These are phyloP conservation scores for Hypomontagnella monticulosa DNA, from an alignment of 495 filamentous ascomycete genomes.

Conservation along the genomic window DNA sequence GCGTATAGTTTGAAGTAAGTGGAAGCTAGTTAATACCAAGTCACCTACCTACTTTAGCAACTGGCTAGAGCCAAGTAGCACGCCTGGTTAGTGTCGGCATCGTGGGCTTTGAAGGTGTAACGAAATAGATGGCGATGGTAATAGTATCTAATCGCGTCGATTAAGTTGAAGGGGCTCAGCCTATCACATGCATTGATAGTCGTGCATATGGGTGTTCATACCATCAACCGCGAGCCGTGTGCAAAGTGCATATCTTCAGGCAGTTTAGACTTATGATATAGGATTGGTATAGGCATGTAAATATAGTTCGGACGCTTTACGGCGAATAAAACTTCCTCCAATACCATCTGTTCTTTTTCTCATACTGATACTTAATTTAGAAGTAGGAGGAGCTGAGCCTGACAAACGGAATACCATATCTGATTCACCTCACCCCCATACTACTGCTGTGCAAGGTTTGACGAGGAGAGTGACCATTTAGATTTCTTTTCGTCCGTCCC, in stretches of 20 bases:
- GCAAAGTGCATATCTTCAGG: too few relatives aligned
- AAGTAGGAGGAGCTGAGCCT: not conserved
- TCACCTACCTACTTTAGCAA: slow-evolving; percentile 22
- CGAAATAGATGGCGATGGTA: not conserved
- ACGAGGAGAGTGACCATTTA: too few relatives aligned
- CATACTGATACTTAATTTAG: not conserved
- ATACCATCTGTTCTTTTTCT: not conserved
- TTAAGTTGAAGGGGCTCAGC: not conserved
- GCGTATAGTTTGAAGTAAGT: not conserved
- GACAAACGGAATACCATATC: too few relatives aligned
- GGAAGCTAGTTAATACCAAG: slow-evolving; percentile 1
- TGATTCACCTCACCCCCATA: too few relatives aligned
- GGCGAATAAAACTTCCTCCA: not conserved
- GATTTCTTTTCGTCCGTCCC: too few relatives aligned
- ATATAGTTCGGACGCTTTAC: not conserved
- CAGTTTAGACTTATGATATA: too few relatives aligned
- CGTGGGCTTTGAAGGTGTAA: not conserved
- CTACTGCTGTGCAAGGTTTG: too few relatives aligned
- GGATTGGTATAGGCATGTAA: not conserved
- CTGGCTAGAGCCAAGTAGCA: slow-evolving; percentile 1
- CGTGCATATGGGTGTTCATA: too few relatives aligned
- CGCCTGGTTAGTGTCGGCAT: slow-evolving; percentile 9
- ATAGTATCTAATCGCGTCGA: not conserved
- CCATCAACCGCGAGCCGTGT: too few relatives aligned
- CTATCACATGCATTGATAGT: not conserved